Evolutionary conservation across 2,329 filamentous ascomycete species (phyloP).

Genomic region (Beauveria asiatica): DNA sequence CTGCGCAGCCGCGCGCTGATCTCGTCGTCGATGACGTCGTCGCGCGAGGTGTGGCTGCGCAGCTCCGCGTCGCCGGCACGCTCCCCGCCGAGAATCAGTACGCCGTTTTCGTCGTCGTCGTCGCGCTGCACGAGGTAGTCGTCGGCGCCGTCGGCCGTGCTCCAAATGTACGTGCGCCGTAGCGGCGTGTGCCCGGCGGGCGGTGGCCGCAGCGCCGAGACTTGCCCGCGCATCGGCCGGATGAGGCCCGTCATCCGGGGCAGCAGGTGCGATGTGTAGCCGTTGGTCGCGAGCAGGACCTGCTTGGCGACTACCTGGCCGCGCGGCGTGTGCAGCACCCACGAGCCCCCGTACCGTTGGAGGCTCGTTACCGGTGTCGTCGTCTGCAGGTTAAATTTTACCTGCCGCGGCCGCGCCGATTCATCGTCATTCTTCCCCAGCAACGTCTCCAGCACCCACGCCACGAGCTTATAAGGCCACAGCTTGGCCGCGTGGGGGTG

Average conservation of each 20-base stretch:
- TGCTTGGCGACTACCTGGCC: constrained; percentile 55
- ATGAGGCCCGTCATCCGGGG: constrained; percentile 63
- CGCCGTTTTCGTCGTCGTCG: constrained; percentile 28
- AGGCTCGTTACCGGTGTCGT: constrained; percentile 55
- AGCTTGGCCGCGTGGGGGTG: constrained; percentile 58
- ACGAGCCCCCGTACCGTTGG: constrained; percentile 31
- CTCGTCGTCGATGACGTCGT: constrained; percentile 46
- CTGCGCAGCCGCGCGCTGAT: constrained; percentile 48
- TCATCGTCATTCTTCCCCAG: constrained; percentile 27
- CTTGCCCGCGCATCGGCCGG: constrained; percentile 68
- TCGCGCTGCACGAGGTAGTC: constrained; percentile 70
- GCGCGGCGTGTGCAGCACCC: constrained; percentile 58
- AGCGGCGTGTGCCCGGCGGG: constrained; percentile 35
- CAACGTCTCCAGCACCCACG: constrained; percentile 58
- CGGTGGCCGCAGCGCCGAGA: constrained; percentile 58
- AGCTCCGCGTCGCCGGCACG: constrained; percentile 43
- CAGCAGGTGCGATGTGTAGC: constrained; percentile 68
- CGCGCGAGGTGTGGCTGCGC: constrained; percentile 47
- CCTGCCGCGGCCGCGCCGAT: not conserved
- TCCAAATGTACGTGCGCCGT: constrained; percentile 55
- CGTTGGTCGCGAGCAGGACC: constrained; percentile 76
- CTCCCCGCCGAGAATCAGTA: constrained; percentile 65
- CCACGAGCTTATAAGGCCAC: constrained; percentile 81
- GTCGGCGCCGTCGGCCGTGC: constrained; percentile 35
- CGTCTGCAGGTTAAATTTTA: constrained; percentile 63